Conservation (phyloP, 2,329 filamentous ascomycete genomes). For the Grosmannia huntii region DNA sequence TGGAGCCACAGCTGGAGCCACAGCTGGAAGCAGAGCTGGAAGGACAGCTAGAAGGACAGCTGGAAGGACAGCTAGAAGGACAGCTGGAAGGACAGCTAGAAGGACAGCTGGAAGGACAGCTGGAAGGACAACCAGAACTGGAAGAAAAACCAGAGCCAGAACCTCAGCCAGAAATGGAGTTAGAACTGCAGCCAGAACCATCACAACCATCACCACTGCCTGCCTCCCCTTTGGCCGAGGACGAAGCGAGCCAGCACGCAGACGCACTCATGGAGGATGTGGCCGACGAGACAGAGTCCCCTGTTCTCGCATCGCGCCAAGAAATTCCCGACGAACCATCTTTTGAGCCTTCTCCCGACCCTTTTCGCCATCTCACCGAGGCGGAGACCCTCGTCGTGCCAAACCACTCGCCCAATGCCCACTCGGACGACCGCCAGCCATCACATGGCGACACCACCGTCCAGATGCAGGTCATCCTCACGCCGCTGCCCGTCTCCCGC, state of each 20-base stretch:
- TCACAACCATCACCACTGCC: no score
- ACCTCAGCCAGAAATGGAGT: not conserved
- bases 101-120: no score
- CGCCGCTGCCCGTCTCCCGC: slow-evolving; percentile 1
- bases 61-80: not conserved
- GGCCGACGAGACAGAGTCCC: no score
- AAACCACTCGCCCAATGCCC: not conserved
- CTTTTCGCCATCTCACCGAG: no score
- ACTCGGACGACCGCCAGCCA: not conserved
- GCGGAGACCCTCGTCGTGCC: not conserved
- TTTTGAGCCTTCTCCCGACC: no score
- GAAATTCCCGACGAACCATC: not conserved
- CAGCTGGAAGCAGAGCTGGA: not conserved
- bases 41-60: not conserved
- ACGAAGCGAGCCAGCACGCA: not conserved
- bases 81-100: no score
- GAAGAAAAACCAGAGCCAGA: no score
- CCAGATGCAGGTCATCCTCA: slow-evolving; percentile 9
- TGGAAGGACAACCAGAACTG: not conserved
- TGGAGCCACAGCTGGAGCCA: not conserved
- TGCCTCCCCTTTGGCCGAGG: not conserved
- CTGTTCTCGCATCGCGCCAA: not conserved
- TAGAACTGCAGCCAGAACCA: not conserved
- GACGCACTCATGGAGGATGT: not conserved
- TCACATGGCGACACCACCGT: not conserved